These are phyloP conservation scores for Xerocomus nothofagi DNA, from an alignment of 1,284 basidiomycete genomes.

Conservation along the genomic window DNA sequence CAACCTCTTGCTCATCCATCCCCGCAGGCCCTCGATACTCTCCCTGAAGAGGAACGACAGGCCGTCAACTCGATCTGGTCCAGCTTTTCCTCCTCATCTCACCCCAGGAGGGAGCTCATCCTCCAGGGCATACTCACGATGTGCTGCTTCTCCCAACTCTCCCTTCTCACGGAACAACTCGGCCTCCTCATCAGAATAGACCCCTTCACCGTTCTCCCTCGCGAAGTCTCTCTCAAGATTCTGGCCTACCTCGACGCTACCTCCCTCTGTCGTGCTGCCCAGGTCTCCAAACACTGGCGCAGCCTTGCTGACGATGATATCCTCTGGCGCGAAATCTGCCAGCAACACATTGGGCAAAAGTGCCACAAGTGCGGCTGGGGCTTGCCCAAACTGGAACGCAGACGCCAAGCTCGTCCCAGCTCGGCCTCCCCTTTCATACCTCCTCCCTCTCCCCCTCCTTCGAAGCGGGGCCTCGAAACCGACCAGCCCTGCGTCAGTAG, in stretches of 20 bases:
- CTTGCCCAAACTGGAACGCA: conserved; percentile 85
- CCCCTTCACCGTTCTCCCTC: conserved; percentile 89
- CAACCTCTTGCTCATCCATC: conserved; percentile 1
- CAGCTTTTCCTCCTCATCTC: conserved; percentile 92
- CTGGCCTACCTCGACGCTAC: conserved; percentile 94
- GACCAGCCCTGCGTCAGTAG: conserved; percentile 24
- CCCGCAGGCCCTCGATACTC: conserved; percentile 83
- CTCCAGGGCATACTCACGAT: conserved; percentile 98
- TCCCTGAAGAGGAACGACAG: conserved; percentile 87
- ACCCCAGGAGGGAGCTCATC: conserved; percentile 88
- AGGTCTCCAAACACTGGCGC: conserved; percentile 89
- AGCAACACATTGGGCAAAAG: conserved; percentile 98
- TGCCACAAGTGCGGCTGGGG: conserved; percentile 99
- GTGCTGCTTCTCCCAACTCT: conserved; percentile 99
- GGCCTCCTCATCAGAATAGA: conserved; percentile 92
- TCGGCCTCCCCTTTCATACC: conserved; percentile 36
- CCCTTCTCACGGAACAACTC: conserved; percentile 91
- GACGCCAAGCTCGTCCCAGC: conserved; percentile 45
- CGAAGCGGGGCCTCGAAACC: conserved; percentile 43
- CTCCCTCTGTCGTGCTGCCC: conserved; percentile 93
- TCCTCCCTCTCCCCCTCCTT: conserved; percentile 27
- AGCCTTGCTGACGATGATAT: conserved; percentile 93
- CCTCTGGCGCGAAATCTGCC: conserved; percentile 96
- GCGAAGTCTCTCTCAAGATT: conserved; percentile 88
- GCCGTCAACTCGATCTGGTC: conserved; percentile 95